Percentiles rank a stretch among this genome's conserved stretches.
Evolutionary conservation across 1,284 basidiomycete species (phyloP).

Genomic region (Leccinum angustisporum): DNA sequence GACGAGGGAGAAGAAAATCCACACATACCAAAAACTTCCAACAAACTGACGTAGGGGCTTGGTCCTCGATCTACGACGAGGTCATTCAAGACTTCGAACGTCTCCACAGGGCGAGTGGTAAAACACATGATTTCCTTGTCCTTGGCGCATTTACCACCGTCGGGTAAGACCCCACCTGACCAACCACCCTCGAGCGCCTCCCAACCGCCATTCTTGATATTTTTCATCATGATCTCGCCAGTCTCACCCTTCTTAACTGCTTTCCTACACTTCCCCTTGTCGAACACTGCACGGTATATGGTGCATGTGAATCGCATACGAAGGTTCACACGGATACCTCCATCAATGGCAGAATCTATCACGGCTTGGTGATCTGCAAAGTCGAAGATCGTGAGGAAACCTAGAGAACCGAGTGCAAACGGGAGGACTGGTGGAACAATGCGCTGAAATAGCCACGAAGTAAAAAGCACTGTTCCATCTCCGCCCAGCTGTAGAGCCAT

Average conservation of each 20-base stretch:
- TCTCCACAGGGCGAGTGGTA: constrained; percentile 91
- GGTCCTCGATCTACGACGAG: constrained; percentile 97
- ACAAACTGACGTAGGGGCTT: constrained; percentile 93
- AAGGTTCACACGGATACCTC: constrained; percentile 95
- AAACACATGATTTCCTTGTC: constrained; percentile 99
- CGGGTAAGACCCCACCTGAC: constrained; percentile 42
- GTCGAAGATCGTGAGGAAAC: constrained; percentile 98
- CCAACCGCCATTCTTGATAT: constrained; percentile 87
- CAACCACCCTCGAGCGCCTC: constrained; percentile 86
- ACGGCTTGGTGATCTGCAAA: constrained; percentile 86
- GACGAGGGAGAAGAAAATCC: neutral
- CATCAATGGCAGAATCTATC: constrained; percentile 88
- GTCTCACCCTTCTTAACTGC: constrained; percentile 90
- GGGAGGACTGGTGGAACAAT: constrained; percentile 97
- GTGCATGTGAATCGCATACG: constrained; percentile 99
- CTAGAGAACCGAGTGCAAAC: constrained; percentile 97
- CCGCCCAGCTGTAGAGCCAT: constrained; percentile 75
- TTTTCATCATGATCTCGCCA: constrained; percentile 93
- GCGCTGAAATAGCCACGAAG: constrained; percentile 98
- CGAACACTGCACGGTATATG: constrained; percentile 88
- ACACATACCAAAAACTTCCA: constrained; percentile 91
- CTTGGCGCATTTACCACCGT: constrained; percentile 52
- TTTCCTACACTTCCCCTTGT: constrained; percentile 67
- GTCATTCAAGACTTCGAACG: constrained; percentile 98
- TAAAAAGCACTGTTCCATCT: constrained; percentile 98